These are phyloP conservation scores for Amanita polypyramis DNA, from an alignment of 768 basidiomycete genomes.

Conservation along the genomic window DNA sequence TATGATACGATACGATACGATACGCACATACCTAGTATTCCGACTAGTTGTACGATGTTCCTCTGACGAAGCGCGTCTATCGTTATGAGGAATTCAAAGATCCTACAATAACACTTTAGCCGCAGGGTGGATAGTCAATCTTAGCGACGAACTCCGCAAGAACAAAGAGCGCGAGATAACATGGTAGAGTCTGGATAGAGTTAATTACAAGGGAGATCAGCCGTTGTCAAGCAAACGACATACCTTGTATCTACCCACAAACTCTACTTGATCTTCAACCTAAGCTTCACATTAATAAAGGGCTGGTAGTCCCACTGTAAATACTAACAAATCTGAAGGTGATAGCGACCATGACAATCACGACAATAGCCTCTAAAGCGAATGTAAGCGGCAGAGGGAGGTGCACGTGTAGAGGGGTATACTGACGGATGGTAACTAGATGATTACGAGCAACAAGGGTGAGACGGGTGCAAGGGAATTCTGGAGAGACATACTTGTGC, in stretches of 20 bases:
- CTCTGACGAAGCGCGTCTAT: conserved; percentile 73
- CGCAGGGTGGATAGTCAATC: neutral
- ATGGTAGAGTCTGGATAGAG: conserved; percentile 47
- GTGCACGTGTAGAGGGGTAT: neutral
- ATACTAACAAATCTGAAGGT: conserved; percentile 53
- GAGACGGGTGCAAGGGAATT: conserved; percentile 5
- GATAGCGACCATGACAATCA: conserved; percentile 64
- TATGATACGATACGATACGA: neutral
- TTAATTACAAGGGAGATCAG: neutral
- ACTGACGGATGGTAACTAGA: conserved; percentile 53
- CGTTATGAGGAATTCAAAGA: conserved; percentile 75
- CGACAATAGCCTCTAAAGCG: conserved; percentile 57
- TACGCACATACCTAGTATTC: conserved; percentile 47
- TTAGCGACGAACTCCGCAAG: conserved; percentile 56
- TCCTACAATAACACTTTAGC: conserved; percentile 26
- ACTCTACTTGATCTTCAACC: conserved; percentile 42
- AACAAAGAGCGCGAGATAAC: conserved; percentile 77
- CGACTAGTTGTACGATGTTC: conserved; percentile 70
- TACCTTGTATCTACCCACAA: conserved; percentile 46
- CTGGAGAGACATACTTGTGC: conserved; percentile 46
- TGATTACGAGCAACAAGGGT: conserved; percentile 8
- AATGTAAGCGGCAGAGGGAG: neutral
- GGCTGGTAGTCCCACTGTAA: neutral
- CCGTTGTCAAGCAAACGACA: neutral
- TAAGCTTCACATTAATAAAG: conserved; percentile 15